Conservation (phyloP, 2,329 filamentous ascomycete genomes). For the Ustulina deusta region DNA sequence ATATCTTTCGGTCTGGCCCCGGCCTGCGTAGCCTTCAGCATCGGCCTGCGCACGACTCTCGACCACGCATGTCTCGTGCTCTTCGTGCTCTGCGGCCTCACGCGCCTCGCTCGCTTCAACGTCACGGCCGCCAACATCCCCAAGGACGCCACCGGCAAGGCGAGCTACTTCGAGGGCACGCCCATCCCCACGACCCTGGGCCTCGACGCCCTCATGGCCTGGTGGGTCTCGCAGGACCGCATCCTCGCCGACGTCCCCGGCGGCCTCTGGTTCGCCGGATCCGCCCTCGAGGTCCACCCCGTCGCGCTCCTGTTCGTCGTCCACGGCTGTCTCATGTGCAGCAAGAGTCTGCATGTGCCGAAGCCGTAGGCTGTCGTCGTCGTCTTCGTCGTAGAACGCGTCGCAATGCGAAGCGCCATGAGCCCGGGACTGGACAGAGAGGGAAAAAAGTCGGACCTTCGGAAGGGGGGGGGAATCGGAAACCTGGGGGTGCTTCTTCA, state of each 20-base stretch:
- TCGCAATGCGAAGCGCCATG: neutral
- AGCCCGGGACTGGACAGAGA: neutral
- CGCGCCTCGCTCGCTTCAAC: conserved; percentile 95
- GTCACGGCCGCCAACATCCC: conserved; percentile 91
- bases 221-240: conserved; percentile 86
- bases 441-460: conserved; percentile 2
- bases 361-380: conserved; percentile 70
- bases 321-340: conserved; percentile 95
- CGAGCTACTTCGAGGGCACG: conserved; percentile 95
- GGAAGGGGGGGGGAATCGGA: neutral
- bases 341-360: conserved; percentile 92
- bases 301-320: conserved; percentile 82
- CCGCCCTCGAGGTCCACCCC: conserved; percentile 85
- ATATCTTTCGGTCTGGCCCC: conserved; percentile 96
- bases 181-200: conserved; percentile 92
- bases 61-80: conserved; percentile 85
- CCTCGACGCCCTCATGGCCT: conserved; percentile 86
- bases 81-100: conserved; percentile 95
- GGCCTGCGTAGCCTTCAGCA: conserved; percentile 85
- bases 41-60: conserved; percentile 85
- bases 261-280: conserved; percentile 75
- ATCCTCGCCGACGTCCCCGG: conserved; percentile 81
- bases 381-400: neutral
- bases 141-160: conserved; percentile 92
- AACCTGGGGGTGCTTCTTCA: neutral